phyloP scores from a whole-genome alignment of 768 basidiomycete genomes.

The Daedaleopsis nitida region DNA sequence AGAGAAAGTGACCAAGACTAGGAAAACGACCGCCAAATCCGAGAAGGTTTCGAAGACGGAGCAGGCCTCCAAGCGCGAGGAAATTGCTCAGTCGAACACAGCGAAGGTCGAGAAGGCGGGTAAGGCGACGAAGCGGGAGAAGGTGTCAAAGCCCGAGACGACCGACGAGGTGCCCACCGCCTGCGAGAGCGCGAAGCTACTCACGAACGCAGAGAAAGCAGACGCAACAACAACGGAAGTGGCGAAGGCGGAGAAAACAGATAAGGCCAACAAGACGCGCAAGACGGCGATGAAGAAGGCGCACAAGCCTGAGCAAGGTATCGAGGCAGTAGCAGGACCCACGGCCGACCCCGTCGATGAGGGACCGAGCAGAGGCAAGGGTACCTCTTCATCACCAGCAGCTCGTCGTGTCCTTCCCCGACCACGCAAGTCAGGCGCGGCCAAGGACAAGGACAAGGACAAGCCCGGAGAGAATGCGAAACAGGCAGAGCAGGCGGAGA shows the following conservation, averaged over 20 bases:
- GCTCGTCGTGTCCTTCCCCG: not conserved
- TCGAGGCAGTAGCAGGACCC: too few relatives aligned
- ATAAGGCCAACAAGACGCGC: not conserved
- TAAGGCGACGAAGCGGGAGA: not conserved
- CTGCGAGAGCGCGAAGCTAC: too few relatives aligned
- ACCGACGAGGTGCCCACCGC: too few relatives aligned
- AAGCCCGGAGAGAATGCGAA: conserved; percentile 1
- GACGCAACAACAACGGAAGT: not conserved
- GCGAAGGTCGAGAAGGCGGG: not conserved
- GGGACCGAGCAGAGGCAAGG: not conserved
- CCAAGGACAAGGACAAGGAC: not conserved
- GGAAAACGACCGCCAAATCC: not conserved
- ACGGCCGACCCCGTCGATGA: too few relatives aligned
- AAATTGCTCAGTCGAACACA: not conserved
- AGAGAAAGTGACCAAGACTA: not conserved
- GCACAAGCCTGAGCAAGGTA: not conserved
- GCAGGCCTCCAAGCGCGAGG: not conserved
- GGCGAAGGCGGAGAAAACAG: not conserved
- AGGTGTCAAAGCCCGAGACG: not conserved
- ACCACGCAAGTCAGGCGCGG: not conserved
- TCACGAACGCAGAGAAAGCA: too few relatives aligned
- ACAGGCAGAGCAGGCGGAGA: not conserved
- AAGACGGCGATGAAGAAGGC: not conserved
- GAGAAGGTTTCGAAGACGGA: not conserved
- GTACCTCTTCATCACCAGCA: not conserved